These are phyloP conservation scores for Chrysoporthe cubensis DNA, from an alignment of 2,329 filamentous ascomycete genomes.

Conservation along the genomic window DNA sequence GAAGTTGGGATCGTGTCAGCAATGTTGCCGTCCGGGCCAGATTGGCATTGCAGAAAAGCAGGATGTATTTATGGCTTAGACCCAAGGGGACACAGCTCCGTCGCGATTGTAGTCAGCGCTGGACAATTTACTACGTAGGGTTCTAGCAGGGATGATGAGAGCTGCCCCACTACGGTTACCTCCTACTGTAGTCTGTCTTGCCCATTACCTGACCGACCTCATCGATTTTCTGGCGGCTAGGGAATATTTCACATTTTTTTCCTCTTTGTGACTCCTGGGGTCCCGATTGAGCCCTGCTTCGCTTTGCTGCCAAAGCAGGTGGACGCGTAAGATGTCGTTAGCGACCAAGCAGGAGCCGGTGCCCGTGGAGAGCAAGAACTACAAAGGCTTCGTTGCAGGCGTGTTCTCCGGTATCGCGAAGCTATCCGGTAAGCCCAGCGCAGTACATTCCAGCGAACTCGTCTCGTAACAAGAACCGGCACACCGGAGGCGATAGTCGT, in stretches of 20 bases:
- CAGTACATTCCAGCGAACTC: not conserved
- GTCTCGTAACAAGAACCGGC: not conserved
- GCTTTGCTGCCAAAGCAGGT: slow-evolving; percentile 13
- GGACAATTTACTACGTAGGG: not conserved
- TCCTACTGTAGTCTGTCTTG: not conserved
- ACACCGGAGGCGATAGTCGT: too few species aligned
- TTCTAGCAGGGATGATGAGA: slow-evolving; percentile 10
- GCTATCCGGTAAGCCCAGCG: slow-evolving; percentile 69
- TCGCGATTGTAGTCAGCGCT: too few species aligned
- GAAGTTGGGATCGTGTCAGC: not conserved
- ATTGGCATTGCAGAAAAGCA: not conserved
- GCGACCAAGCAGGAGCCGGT: slow-evolving; percentile 38
- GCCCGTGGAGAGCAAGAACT: slow-evolving; percentile 57
- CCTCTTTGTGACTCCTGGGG: not conserved
- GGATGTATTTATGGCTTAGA: not conserved
- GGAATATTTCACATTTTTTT: not conserved
- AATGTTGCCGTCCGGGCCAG: not conserved
- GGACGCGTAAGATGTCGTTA: slow-evolving; percentile 23
- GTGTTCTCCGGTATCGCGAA: slow-evolving; percentile 94
- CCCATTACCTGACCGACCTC: slow-evolving; percentile 24
- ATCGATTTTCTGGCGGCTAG: not conserved
- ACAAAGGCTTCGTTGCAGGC: slow-evolving; percentile 97
- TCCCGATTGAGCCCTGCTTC: not conserved
- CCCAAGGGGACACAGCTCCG: not conserved
- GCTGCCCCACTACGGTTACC: slow-evolving; percentile 8